Evolutionary conservation across 2,329 filamentous ascomycete genomes (phyloP), one percentile per base, ranked within the genome.

Genomic region (Monosporascus sp.): DNA sequence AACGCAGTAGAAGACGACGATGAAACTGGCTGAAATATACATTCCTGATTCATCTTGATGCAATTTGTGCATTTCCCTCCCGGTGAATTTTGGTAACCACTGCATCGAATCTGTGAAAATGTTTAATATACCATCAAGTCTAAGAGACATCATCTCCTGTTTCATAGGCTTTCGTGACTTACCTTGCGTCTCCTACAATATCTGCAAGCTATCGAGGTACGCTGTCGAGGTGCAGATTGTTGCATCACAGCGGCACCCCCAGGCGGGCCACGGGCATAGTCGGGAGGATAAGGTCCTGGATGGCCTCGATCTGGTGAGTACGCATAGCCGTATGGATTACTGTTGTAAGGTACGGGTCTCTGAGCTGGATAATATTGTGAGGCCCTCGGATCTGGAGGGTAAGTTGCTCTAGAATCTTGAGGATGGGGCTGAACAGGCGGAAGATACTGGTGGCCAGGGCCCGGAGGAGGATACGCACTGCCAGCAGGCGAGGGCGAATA

Each of bases 131-230:
- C 31, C 24, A 46, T 27, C 25, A 44, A 6, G 8, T 2, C 8
- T 25, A 8, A 46, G 25, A 46, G 9, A 6, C 14, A 62, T 54
- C 48, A 34, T 24, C 34, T 20, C 3, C 1, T n/a, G 15, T 11
- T 41, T 48, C 38, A 36, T 20, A 52, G 11, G 20, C 2, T 44
- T 27, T 39, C 58, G 34, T 18, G 39, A 41, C 64, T 62, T 60
- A 83, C 81, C 76, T 84, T 84, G 64, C 81, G 72, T 65, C 82
- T 81, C n/a, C 80, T 70, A 62, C 81, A 84, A 57, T 84, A 84
- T 51, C 77, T 74, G 63, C 81, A 84, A 4, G 80, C 80, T 58
- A 83, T 83, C 0, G 80, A 82, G 2, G 80, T 83, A 31, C 81
- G 72, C 63, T 83, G 80, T 22, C 80, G 71, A 1, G 81, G 81